Base-by-base conservation (phyloP, 495 filamentous ascomycete genomes). In the Bathelium albidoporum region DNA sequence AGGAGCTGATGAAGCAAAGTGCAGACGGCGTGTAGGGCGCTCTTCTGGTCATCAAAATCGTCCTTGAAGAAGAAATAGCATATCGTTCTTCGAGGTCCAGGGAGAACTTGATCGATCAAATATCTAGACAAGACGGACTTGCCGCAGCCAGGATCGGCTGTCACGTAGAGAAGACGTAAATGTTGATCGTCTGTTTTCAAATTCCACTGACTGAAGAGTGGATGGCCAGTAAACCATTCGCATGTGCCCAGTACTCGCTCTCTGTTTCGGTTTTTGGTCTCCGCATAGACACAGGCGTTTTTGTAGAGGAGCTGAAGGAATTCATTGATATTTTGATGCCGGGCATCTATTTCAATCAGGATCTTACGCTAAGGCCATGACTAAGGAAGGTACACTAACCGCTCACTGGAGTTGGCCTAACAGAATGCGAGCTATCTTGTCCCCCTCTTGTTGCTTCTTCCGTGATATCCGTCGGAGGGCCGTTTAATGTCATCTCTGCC, bases 51-150 rank as follows among this genome's bases (percentile, higher is more conserved):
- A 10, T 71, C 69, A 49, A 75, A 74, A 62, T 79, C 76, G 41
- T 83, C 80, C 59, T 83, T 84, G 72, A 86, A 84, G 67, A 85
- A 85, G 71, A 84, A 85, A 67, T 80, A 83, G 61, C 79, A 81
- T 3, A 67, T 70, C 69, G 7, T 26, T 66, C 20, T 49, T 61
- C 5, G 74, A 52, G 1, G 70, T 7, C 52, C 65, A 11, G 49
- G 49, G 26, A 55, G 16, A 9, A 55, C 34, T 29, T 26, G 22
- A 55, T 85, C 77, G 1, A 80, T 62, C 0, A 85, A 66, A 39
- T 75, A 73, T 61, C 70, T 79, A 7, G 78, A 69, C 31, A 82
- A 62, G 7, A 82, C 81, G 2, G 82, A 82, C 66, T 83, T 85
- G 7, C 82, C 81, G 64, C 80, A 82, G 1, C 81, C 81, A 2